phyloP scores from a whole-genome alignment of 2,329 filamentous ascomycete genomes.

The Ciborinia camelliae region DNA sequence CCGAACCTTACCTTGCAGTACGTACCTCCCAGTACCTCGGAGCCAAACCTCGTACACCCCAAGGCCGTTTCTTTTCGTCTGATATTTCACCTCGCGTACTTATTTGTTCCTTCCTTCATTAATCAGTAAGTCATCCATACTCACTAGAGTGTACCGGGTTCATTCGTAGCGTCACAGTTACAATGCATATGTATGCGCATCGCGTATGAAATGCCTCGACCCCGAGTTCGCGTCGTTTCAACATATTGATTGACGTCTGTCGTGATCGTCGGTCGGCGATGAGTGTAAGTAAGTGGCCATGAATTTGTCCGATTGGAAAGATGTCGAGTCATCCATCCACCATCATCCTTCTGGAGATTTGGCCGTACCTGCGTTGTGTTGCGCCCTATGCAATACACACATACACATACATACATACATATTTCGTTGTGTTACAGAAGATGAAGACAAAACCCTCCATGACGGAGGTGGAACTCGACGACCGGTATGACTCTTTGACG shows the following conservation, averaged over 20 bases:
- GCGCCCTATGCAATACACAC: neutral
- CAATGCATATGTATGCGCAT: neutral
- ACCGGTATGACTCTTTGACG: slow-evolving; percentile 1
- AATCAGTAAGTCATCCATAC: no score
- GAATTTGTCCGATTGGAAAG: neutral
- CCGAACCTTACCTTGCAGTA: neutral
- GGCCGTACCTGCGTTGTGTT: neutral
- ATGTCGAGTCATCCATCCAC: neutral
- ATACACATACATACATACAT: no score
- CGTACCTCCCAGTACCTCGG: neutral
- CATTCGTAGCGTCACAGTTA: neutral
- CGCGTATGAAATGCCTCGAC: neutral
- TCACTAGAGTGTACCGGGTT: no score
- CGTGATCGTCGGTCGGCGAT: neutral
- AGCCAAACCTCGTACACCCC: neutral
- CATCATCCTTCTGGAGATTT: neutral
- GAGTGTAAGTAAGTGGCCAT: neutral
- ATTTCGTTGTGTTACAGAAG: neutral
- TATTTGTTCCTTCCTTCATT: neutral
- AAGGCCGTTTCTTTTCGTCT: neutral
- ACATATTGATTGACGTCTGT: neutral
- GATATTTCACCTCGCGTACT: neutral
- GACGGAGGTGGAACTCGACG: neutral
- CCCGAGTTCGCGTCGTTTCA: neutral
- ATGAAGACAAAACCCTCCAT: no score